These are phyloP conservation scores for Keithomyces neogunnii DNA, from an alignment of 2,329 filamentous ascomycete genomes.

Conservation along the genomic window DNA sequence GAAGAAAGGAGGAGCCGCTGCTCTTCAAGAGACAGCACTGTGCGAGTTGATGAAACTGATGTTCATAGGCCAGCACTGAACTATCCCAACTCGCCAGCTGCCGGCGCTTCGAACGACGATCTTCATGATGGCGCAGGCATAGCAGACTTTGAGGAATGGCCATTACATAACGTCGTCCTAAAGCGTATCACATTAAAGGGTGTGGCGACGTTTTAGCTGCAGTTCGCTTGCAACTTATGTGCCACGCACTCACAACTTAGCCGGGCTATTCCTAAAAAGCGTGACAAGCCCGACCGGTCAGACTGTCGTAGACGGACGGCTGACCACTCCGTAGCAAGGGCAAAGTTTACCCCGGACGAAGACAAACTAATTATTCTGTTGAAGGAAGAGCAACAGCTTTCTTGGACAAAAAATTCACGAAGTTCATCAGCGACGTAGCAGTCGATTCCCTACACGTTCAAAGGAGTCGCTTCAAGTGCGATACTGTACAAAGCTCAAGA, in stretches of 20 bases:
- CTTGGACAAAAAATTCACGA: neutral
- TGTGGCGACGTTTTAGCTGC: neutral
- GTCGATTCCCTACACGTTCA: neutral
- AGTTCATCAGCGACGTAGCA: neutral
- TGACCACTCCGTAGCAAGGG: neutral
- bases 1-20: no score
- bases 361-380: neutral
- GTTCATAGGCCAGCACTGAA: neutral
- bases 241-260: neutral
- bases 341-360: neutral
- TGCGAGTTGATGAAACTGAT: no score
- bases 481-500: neutral
- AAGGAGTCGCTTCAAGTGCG: neutral
- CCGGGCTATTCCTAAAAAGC: neutral
- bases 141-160: neutral
- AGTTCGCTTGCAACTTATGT: neutral
- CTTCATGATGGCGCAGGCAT: neutral
- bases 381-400: neutral
- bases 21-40: no score
- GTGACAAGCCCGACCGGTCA: neutral
- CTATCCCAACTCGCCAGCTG: neutral
- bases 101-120: neutral
- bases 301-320: neutral
- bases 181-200: neutral
- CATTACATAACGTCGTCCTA: constrained; percentile 1